These are phyloP conservation scores for Mycena pura DNA, from an alignment of 768 basidiomycete species.

Conservation along the genomic window DNA sequence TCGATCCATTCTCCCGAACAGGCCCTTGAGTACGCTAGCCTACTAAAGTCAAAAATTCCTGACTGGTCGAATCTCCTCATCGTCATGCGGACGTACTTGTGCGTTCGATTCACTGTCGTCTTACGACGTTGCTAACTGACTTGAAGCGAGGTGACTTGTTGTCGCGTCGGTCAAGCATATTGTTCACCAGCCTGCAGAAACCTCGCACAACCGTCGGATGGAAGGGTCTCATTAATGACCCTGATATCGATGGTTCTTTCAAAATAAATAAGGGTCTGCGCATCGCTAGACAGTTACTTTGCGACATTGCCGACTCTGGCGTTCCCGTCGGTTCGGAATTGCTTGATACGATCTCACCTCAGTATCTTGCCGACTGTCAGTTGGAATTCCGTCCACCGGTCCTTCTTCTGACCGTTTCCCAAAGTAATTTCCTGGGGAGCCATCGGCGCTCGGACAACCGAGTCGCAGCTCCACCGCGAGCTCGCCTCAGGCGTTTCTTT, in stretches of 20 bases:
- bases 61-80: constrained; percentile 82
- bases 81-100: constrained; percentile 98
- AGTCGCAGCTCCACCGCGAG: constrained; percentile 96
- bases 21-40: constrained; percentile 82
- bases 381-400: constrained; percentile 1
- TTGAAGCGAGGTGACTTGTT: constrained; percentile 42
- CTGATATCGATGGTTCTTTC: constrained; percentile 94
- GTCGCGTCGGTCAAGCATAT: constrained; percentile 5
- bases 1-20: constrained; percentile 91
- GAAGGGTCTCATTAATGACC: constrained; percentile 94
- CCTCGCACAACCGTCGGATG: constrained; percentile 97
- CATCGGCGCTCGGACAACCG: constrained; percentile 97
- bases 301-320: constrained; percentile 88
- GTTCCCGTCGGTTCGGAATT: constrained; percentile 95
- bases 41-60: constrained; percentile 70
- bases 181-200: constrained; percentile 60
- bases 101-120: constrained; percentile 41
- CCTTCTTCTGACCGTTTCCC: constrained; percentile 11
- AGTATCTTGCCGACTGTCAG: constrained; percentile 80
- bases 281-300: constrained; percentile 85
- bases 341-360: constrained; percentile 70
- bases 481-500: constrained; percentile 95
- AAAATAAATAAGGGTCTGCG: constrained; percentile 96
- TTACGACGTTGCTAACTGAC: constrained; percentile 9
- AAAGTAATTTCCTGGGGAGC: constrained; percentile 91